Evolutionary conservation across 1,284 basidiomycete genomes (phyloP), one percentile per base, ranked within the genome.

Genomic region (Porodaedalea pini): DNA sequence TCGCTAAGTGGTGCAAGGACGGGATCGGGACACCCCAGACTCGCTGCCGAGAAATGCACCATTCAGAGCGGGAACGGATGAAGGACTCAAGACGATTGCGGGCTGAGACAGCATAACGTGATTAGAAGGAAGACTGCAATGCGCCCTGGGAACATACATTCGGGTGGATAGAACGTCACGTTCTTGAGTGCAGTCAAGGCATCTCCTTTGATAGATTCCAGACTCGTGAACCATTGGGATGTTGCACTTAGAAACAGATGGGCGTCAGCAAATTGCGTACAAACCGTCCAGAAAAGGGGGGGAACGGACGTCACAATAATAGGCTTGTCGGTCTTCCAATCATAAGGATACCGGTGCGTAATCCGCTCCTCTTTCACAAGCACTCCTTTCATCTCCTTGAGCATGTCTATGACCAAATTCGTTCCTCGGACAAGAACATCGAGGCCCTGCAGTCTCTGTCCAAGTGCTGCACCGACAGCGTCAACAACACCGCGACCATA

Each of bases 1-100:
- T 84, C 1, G 78, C 76, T 1, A 78, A 70, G 64, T 90, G 85
- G 67, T 95, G 84, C 1, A 99, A 73, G 0, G 92, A 88, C 0
- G 95, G 96, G 60, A 99, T 98, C 1, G 97, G 97, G 0, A 98
- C 93, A 31, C 97, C 97, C 97, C 97, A 99, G 15, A 91, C 89
- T 15, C 97, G 88, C 69, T 99, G 97, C 2, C 97, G 88, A 31
- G 96, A 99, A 59, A 99, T 98, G 69, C 97, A 99, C 97, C 97
- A 99, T 73, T 99, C 97, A 0, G 93, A 94, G 3, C 97, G 90
- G 0, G 88, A 89, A 2, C 78, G 78, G 32, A 98, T 78, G 69
- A 94, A 97, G 0, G 93, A 78, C 62, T 92, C 86, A 3, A 99
- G 82, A 2, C 95, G 86, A 54, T 87, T 89, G 25, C 87, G 85